Evolutionary conservation across 768 basidiomycete genomes (phyloP).

Genomic region (Rhodotorula diobovata): DNA sequence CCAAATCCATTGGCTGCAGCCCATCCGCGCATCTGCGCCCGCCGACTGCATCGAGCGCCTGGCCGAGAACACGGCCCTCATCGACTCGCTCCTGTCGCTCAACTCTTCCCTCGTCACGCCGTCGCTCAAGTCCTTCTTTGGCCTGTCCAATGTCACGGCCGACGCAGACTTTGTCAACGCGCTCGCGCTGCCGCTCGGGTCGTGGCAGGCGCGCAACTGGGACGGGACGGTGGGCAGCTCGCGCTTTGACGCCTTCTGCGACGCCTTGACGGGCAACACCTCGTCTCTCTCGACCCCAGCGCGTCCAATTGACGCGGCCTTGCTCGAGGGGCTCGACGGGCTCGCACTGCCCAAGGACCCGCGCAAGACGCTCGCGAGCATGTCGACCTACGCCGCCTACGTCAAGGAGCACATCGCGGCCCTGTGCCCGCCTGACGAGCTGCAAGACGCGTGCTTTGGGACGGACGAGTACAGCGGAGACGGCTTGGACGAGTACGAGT

Average conservation of each 20-base stretch:
- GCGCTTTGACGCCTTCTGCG: constrained; percentile 60
- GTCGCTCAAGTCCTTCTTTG: constrained; percentile 69
- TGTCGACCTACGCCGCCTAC: constrained; percentile 65
- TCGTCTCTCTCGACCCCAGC: constrained; percentile 4
- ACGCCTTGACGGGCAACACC: constrained; percentile 2
- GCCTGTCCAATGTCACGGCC: constrained; percentile 61
- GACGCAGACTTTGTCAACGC: constrained; percentile 74
- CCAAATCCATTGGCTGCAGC: constrained; percentile 33
- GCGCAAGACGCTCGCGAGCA: constrained; percentile 8
- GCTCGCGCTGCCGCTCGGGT: constrained; percentile 62
- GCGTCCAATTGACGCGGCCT: neutral
- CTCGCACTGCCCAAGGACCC: constrained; percentile 21
- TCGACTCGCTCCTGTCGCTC: constrained; percentile 60
- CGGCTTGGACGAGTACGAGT: constrained; percentile 60
- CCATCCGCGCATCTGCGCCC: constrained; percentile 18
- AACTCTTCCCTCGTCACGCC: constrained; percentile 51
- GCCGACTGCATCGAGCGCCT: constrained; percentile 23
- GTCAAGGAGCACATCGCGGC: constrained; percentile 60
- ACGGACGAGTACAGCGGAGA: constrained; percentile 62
- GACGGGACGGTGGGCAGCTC: constrained; percentile 65
- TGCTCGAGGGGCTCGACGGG: constrained; percentile 41
- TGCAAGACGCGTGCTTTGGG: constrained; percentile 75
- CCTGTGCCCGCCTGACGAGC: constrained; percentile 54
- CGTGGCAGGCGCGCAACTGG: constrained; percentile 85
- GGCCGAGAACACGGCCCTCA: constrained; percentile 50